Evolutionary conservation across 1,139 yeast species (phyloP), one percentile per base, ranked within the genome.

Genomic region (Kodamaea anthophila): DNA sequence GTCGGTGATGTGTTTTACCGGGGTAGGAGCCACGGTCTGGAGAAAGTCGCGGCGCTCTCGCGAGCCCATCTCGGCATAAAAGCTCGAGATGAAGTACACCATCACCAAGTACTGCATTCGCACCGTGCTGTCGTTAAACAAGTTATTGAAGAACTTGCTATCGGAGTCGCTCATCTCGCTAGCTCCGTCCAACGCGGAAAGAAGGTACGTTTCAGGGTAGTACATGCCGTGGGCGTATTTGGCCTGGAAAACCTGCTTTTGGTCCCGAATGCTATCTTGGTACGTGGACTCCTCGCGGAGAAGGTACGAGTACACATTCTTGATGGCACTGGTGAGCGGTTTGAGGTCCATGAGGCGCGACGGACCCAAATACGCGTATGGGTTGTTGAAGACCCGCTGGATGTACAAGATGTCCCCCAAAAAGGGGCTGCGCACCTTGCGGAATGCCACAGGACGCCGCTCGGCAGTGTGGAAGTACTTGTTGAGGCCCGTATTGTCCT

Each of bases 401-500:
- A 65, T 45, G 20, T 44, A 52, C 8, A 61, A 33, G 4, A 65
- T 42, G 36, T 65, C 72, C 15, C 48, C 53, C 13, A 65, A 40
- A 30, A 64, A 58, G 9, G 46, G 49, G n/a, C 52, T 41, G 15
- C 36, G 41, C 4, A 40, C 39, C 14, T 52, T 40, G 1, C 43
- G 36, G 20, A 51, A 41, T 28, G 53, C 64, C 4, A 49, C 42
- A 3, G 47, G 39, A 4, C 35, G 38, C 27, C 66, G 42, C 29
- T 53, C 49, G 4, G 68, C 53, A 1, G 49, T 36, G 16, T 53
- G 45, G 37, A 63, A 65, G 39, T 60, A 61, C 41, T 63, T 64
- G 41, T 66, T 66, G 33, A 65, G 50, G 3, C 73, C 73, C 1
- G 73, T 66, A 37, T 63, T 65, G 37, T 66, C 73, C 31, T 65